These are phyloP conservation scores for Quercus cerris DNA, from an alignment of 306 rosid species.

Conservation along the genomic window DNA sequence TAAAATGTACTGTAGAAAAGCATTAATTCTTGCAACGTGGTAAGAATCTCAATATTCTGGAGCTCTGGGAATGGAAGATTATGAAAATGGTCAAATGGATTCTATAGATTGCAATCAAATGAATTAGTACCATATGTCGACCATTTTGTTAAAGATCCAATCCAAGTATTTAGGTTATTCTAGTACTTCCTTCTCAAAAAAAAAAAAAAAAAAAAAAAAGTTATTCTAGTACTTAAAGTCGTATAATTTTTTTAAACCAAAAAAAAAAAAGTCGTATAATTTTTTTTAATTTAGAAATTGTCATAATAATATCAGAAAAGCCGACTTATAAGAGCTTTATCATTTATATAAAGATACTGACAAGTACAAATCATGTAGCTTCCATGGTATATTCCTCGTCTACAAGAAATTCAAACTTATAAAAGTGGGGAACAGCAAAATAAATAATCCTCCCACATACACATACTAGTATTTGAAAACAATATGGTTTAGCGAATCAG, in stretches of 20 bases:
- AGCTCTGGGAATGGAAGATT: slow-evolving; percentile 12
- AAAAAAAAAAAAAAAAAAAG: too few relatives aligned
- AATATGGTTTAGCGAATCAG: slow-evolving; percentile 23
- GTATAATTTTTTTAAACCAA: not conserved
- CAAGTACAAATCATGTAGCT: not conserved
- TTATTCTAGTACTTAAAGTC: not conserved
- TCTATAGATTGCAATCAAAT: slow-evolving; percentile 9
- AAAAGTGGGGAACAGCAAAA: slow-evolving; percentile 1
- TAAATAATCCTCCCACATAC: slow-evolving; percentile 13
- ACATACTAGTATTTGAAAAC: slow-evolving; percentile 31
- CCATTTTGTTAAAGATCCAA: not conserved
- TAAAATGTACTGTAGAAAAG: not conserved
- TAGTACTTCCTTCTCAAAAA: not conserved
- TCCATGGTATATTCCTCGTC: not conserved
- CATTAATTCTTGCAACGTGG: not conserved
- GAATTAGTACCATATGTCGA: slow-evolving; percentile 7
- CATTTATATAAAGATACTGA: not conserved
- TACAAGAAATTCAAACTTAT: not conserved
- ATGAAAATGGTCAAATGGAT: slow-evolving; percentile 13
- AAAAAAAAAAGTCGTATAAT: too few relatives aligned
- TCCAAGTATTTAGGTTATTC: not conserved
- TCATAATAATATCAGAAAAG: not conserved
- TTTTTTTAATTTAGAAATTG: not conserved
- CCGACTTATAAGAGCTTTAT: not conserved
- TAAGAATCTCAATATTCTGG: slow-evolving; percentile 35